A percentile compares a stretch with the other conserved stretches of the same genome.
phyloP scores from a whole-genome alignment of 1,284 basidiomycete species.

The Dichomitus squalens region DNA sequence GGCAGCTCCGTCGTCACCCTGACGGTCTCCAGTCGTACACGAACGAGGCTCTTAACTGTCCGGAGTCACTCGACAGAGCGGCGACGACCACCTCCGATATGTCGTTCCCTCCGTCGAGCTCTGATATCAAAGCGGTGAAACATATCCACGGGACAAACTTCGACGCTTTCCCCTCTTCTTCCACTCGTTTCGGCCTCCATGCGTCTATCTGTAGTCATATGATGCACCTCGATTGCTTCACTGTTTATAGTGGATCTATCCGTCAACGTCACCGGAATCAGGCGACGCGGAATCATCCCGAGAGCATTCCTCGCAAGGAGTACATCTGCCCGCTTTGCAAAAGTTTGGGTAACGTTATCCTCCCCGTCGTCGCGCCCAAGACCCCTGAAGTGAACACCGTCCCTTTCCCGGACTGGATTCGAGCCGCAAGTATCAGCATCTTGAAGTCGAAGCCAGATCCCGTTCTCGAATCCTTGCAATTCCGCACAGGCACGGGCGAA shows the following conservation, averaged over 20 bases:
- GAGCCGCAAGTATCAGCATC: constrained; percentile 78
- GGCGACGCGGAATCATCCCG: constrained; percentile 92
- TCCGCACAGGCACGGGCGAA: constrained; percentile 78
- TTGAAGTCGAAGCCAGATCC: constrained; percentile 78
- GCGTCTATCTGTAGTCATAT: constrained; percentile 93
- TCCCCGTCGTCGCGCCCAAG: constrained; percentile 70
- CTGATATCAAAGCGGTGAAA: constrained; percentile 52
- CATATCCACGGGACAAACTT: constrained; percentile 54
- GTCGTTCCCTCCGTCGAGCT: constrained; percentile 58
- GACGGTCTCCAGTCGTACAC: constrained; percentile 72
- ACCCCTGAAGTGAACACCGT: constrained; percentile 51
- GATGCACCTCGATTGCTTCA: constrained; percentile 97
- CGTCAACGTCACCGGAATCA: constrained; percentile 89
- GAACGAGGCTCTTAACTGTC: constrained; percentile 73
- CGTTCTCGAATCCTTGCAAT: constrained; percentile 67
- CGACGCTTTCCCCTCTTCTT: constrained; percentile 73
- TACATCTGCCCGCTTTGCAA: constrained; percentile 99
- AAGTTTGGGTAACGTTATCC: constrained; percentile 91
- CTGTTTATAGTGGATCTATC: constrained; percentile 86
- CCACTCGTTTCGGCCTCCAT: constrained; percentile 84
- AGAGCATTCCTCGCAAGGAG: constrained; percentile 90
- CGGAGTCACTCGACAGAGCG: constrained; percentile 67
- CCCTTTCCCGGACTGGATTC: constrained; percentile 81
- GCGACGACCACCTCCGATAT: constrained; percentile 28
- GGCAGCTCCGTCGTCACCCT: constrained; percentile 80